These are phyloP conservation scores for Russula virescens DNA, from an alignment of 768 basidiomycete genomes.

Conservation along the genomic window DNA sequence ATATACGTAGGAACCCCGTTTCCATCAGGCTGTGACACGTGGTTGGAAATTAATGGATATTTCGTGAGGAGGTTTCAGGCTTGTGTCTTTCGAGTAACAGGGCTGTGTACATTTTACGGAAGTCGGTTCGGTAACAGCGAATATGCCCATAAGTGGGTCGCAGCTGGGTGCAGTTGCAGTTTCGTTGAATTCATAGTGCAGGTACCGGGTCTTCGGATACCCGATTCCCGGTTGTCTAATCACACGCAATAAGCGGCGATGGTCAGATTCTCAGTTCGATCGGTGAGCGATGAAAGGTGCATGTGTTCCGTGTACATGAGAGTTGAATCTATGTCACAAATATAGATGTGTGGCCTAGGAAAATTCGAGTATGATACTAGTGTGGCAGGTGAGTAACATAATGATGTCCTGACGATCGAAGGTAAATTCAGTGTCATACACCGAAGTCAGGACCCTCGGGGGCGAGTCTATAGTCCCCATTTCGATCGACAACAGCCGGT, in stretches of 20 bases:
- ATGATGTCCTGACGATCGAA: not conserved
- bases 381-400: not conserved
- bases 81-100: too few species aligned
- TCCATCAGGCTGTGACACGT: not conserved
- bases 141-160: too few species aligned
- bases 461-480: conserved; percentile 44
- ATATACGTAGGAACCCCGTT: not conserved
- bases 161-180: too few species aligned
- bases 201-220: conserved; percentile 25
- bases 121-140: too few species aligned
- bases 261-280: too few species aligned
- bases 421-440: not conserved
- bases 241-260: not conserved
- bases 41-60: not conserved
- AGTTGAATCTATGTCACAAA: not conserved
- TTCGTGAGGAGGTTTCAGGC: too few species aligned
- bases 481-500: conserved; percentile 26
- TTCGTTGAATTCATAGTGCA: not conserved
- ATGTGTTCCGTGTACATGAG: not conserved
- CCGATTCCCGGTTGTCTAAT: conserved; percentile 37
- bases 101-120: too few species aligned
- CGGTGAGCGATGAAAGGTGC: not conserved
- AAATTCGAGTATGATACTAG: not conserved
- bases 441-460: not conserved
- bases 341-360: not conserved